Conservation (phyloP, 2,329 filamentous ascomycete genomes). For the Nemania sp. region DNA sequence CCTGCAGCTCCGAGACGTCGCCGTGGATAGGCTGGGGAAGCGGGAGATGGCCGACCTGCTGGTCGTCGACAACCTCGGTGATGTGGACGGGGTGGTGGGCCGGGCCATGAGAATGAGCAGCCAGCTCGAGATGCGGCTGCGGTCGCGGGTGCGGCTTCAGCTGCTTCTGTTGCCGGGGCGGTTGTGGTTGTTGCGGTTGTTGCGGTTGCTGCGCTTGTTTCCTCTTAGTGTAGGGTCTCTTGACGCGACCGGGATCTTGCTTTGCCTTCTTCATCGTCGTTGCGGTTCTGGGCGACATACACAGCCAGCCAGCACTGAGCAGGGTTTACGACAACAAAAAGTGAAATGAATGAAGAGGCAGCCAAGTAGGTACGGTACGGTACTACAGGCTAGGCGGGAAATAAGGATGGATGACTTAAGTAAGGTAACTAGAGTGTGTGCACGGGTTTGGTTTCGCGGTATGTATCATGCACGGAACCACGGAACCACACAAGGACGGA, state of each 20-base stretch:
- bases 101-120: too few relatives aligned
- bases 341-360: not conserved
- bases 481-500: too few relatives aligned
- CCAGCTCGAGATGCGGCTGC: not conserved
- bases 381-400: not conserved
- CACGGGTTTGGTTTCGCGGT: too few relatives aligned
- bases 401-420: too few relatives aligned
- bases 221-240: constrained; percentile 22
- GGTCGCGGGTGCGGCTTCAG: not conserved
- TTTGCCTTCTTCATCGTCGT: constrained; percentile 27
- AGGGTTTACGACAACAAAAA: not conserved
- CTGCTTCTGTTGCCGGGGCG: not conserved
- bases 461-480: constrained; percentile 13
- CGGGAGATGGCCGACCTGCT: constrained; percentile 30
- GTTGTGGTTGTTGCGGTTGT: too few relatives aligned
- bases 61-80: constrained; percentile 29
- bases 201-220: constrained; percentile 14
- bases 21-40: constrained; percentile 21
- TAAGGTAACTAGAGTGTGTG: not conserved
- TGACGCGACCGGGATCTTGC: constrained; percentile 22
- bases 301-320: too few relatives aligned
- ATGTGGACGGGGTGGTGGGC: constrained; percentile 4
- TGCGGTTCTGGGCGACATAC: not conserved
- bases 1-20: constrained; percentile 28
- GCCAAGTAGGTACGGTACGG: too few relatives aligned